Base-by-base conservation (phyloP, 345 rosid genomes). In the Eucalyptus brandiana region DNA sequence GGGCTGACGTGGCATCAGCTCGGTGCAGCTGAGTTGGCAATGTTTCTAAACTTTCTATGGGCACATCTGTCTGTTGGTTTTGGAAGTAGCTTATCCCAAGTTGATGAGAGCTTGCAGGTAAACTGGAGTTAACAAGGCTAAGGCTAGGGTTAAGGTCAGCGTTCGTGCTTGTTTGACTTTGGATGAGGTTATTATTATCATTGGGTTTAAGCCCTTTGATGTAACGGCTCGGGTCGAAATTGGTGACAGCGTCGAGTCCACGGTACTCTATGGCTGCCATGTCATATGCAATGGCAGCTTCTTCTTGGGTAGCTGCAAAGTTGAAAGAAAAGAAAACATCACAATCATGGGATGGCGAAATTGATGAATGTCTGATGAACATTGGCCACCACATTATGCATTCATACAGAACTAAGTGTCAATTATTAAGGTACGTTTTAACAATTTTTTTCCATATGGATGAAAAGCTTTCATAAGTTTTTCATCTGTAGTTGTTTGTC, bases 231-330 rank as follows among this genome's bases (percentile, higher is more conserved):
- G 95, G 94, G 89, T 97, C 99, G 87, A 97, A 97, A 91, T 97
- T 97, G 8, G 99, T 97, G 87, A 97, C 99, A 18, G 99, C 99
- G 87, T 97, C 96, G 50, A 95, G 93, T 86, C 99, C 99, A 47
- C 99, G 97, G 90, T 97, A 96, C 92, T 97, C 98, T 30, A 97
- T 95, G 3, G 99, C 99, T 6, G 99, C 99, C 92, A 96, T 92
- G 45, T 97, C 99, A 80, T 97, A 96, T 14, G 99, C 99, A 3
- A 94, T 94, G 62, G 99, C 99, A 40, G 99, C 99, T 94, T 97
- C 99, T 91, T 97, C 99, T 90, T 97, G 99, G 17, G 99, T 97
- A 28, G 98, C 99, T 97, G 45, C 83, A 14, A 40, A 76, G 83
- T 76, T 6, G 28, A 76, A 76, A 11, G 28, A 40, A 21, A 76